Conservation (phyloP, 2,329 filamentous ascomycete genomes). For the Triangularia verruculosa region DNA sequence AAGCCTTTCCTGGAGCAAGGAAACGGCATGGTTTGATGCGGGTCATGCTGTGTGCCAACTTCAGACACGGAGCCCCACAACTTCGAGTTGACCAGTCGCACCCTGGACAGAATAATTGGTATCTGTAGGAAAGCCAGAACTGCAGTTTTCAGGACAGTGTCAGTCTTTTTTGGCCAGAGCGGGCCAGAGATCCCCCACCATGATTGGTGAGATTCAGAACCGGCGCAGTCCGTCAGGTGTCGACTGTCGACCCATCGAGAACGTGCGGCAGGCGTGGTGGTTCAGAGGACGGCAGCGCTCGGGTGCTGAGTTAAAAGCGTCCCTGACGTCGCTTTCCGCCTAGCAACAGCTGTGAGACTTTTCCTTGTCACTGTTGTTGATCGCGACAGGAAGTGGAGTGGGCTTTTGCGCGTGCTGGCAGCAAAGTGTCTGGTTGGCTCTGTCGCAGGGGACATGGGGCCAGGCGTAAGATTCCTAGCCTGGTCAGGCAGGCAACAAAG, state of each 20-base stretch:
- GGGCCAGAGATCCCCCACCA: neutral
- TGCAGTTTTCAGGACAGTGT: no score
- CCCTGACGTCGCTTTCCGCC: neutral
- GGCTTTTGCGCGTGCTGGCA: conserved; percentile 16
- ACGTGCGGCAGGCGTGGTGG: neutral
- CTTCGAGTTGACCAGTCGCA: neutral
- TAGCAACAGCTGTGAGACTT: neutral
- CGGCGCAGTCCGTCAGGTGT: neutral
- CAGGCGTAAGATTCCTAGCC: neutral
- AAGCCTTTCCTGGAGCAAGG: neutral
- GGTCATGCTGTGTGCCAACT: conserved; percentile 16
- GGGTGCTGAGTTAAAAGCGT: neutral
- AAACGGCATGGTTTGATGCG: conserved; percentile 9
- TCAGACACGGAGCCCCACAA: conserved; percentile 10
- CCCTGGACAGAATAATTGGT: no score
- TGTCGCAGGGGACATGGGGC: neutral
- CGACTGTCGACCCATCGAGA: neutral
- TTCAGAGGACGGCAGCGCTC: neutral
- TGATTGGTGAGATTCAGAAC: neutral
- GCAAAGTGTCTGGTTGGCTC: conserved; percentile 20
- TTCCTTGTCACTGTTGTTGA: neutral
- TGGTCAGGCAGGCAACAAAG: conserved; percentile 1
- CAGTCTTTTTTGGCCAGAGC: no score
- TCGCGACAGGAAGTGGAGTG: conserved; percentile 7
- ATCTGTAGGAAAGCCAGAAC: no score